Evolutionary conservation across 140 eudicot species (phyloP).

Genomic region (Senecio squalidus): DNA sequence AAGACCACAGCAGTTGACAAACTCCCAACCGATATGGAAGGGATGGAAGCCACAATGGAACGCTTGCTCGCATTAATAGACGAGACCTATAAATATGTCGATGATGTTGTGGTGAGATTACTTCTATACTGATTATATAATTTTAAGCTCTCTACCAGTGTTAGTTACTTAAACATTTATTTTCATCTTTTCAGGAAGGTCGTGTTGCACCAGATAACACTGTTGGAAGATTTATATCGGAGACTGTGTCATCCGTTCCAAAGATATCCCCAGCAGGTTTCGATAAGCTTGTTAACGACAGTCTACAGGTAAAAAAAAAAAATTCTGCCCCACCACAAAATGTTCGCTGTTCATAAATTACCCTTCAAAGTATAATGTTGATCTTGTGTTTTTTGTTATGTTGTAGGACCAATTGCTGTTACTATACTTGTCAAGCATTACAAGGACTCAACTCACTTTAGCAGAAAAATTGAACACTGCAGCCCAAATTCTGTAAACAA

Average conservation of each 20-base stretch:
- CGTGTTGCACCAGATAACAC: constrained; percentile 71
- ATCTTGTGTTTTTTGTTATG: not conserved
- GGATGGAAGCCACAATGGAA: constrained; percentile 88
- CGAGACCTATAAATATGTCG: constrained; percentile 80
- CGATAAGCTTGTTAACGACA: constrained; percentile 87
- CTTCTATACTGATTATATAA: not conserved
- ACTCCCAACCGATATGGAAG: constrained; percentile 86
- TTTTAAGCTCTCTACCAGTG: not conserved
- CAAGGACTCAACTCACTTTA: constrained; percentile 89
- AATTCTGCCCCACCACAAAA: not conserved
- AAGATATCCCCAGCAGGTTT: constrained; percentile 62
- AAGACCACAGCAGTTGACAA: constrained; percentile 78
- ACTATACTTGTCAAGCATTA: constrained; percentile 86
- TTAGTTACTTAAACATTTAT: not conserved
- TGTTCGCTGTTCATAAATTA: too few relatives aligned
- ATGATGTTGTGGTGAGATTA: constrained; percentile 81
- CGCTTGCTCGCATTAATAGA: constrained; percentile 68
- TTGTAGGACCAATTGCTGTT: constrained; percentile 81
- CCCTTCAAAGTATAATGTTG: too few relatives aligned
- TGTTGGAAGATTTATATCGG: constrained; percentile 69
- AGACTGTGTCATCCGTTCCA: constrained; percentile 67
- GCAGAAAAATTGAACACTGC: constrained; percentile 98
- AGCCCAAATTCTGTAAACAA: constrained; percentile 67
- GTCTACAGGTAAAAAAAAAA: constrained; percentile 54
- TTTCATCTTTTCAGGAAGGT: constrained; percentile 49